phyloP scores from a whole-genome alignment of 2,329 filamentous ascomycete species.

The Byssothecium circinans region DNA sequence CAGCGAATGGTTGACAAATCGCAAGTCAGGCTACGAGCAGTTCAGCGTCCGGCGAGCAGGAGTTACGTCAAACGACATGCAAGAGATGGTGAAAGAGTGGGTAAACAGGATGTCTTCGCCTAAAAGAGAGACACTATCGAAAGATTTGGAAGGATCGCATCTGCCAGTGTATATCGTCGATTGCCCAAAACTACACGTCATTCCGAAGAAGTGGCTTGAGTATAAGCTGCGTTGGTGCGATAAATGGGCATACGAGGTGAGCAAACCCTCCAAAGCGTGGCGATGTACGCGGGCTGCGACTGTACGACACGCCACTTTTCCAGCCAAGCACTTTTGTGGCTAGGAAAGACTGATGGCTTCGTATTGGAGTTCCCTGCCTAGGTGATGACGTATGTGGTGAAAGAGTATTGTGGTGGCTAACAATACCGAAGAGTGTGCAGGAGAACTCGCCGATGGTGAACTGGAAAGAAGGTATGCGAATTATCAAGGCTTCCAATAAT shows the following conservation, averaged over 20 bases:
- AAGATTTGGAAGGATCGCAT: constrained; percentile 15
- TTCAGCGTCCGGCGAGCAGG: constrained; percentile 10
- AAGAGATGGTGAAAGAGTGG: constrained; percentile 34
- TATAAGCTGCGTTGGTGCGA: constrained; percentile 35
- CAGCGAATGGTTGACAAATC: constrained; percentile 17
- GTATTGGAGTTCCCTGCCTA: too few relatives aligned
- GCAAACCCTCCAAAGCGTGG: background rate
- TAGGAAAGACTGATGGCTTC: background rate
- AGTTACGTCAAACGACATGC: constrained; percentile 14
- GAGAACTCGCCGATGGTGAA: constrained; percentile 25
- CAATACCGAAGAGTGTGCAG: constrained; percentile 14
- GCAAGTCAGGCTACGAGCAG: constrained; percentile 16
- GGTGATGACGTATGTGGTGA: too few relatives aligned
- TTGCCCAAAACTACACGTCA: constrained; percentile 38
- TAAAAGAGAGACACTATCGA: constrained; percentile 15
- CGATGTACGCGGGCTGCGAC: background rate
- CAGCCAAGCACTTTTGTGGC: background rate
- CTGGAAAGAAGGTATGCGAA: constrained; percentile 28
- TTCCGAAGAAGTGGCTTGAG: constrained; percentile 33
- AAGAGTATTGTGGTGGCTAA: constrained; percentile 2
- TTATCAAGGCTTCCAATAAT: background rate
- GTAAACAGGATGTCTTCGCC: constrained; percentile 22
- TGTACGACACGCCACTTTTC: background rate
- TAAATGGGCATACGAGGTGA: constrained; percentile 36
- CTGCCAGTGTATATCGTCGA: constrained; percentile 37